Conservation (phyloP, 768 basidiomycete species). For the Boletus huronensis region DNA sequence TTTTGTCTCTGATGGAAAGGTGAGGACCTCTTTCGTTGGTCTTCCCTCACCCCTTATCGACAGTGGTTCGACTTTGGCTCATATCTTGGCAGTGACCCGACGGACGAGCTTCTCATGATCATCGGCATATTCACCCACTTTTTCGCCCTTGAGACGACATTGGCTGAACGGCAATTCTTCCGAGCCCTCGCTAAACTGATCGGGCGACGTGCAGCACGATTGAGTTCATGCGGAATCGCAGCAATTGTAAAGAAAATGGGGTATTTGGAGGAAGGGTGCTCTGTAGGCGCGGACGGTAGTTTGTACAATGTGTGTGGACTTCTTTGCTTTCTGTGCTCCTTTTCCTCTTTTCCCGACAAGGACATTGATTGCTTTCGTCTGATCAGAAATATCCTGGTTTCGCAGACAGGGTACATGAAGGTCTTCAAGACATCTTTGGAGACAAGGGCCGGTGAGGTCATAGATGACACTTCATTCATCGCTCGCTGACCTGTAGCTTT, state of each 20-base stretch:
- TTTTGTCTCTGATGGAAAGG: constrained; percentile 96
- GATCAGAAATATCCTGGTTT: constrained; percentile 97
- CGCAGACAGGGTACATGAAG: constrained; percentile 88
- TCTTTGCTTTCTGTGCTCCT: background rate
- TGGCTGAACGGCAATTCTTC: constrained; percentile 97
- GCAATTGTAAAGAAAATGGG: constrained; percentile 95
- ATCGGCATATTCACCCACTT: constrained; percentile 98
- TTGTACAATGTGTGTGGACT: constrained; percentile 74
- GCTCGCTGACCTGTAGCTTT: background rate
- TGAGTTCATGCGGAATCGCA: constrained; percentile 95
- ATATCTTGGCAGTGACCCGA: constrained; percentile 66
- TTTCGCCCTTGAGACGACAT: constrained; percentile 93
- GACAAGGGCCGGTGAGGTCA: constrained; percentile 82
- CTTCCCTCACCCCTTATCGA: background rate
- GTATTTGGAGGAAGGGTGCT: constrained; percentile 86
- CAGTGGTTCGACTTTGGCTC: background rate
- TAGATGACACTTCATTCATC: background rate
- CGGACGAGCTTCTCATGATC: constrained; percentile 94
- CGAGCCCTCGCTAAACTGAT: constrained; percentile 87
- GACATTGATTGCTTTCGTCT: background rate
- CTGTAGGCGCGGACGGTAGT: constrained; percentile 91
- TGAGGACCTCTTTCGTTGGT: constrained; percentile 22
- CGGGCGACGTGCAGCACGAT: constrained; percentile 82
- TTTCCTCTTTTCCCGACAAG: background rate
- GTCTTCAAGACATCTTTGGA: constrained; percentile 91